Evolutionary conservation across 2,329 filamentous ascomycete species (phyloP).

Genomic region (Cryphonectria carpinicola): DNA sequence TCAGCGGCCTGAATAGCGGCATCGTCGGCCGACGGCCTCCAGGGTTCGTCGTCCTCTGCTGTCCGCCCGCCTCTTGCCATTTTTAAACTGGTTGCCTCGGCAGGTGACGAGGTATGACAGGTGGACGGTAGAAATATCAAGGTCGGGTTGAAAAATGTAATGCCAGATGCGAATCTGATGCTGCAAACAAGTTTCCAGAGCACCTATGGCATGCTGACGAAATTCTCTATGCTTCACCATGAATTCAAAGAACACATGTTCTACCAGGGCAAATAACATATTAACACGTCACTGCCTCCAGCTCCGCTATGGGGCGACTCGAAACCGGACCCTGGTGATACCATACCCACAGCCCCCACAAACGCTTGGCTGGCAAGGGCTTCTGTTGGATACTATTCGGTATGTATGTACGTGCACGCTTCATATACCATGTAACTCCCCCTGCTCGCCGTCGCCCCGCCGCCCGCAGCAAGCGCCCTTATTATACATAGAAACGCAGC

Average conservation of each 20-base stretch:
- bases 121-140: background rate
- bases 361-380: constrained; percentile 18
- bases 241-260: background rate
- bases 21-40: constrained; percentile 26
- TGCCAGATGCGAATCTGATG: background rate
- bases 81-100: background rate
- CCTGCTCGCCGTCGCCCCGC: background rate
- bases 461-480: background rate
- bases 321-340: constrained; percentile 18
- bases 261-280: background rate
- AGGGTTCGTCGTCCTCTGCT: constrained; percentile 17
- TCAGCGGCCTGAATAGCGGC: constrained; percentile 17
- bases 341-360: constrained; percentile 22
- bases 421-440: background rate
- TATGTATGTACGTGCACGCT: background rate
- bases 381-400: background rate
- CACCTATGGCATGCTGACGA: background rate
- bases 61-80: constrained; percentile 26
- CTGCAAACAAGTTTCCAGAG: background rate
- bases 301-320: constrained; percentile 13
- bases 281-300: constrained; percentile 22
- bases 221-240: background rate
- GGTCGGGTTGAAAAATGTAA: background rate
- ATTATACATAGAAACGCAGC: background rate
- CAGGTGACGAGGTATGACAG: background rate